Evolutionary conservation across 2,329 filamentous ascomycete genomes (phyloP).

Genomic region (Thelonectria rubi): DNA sequence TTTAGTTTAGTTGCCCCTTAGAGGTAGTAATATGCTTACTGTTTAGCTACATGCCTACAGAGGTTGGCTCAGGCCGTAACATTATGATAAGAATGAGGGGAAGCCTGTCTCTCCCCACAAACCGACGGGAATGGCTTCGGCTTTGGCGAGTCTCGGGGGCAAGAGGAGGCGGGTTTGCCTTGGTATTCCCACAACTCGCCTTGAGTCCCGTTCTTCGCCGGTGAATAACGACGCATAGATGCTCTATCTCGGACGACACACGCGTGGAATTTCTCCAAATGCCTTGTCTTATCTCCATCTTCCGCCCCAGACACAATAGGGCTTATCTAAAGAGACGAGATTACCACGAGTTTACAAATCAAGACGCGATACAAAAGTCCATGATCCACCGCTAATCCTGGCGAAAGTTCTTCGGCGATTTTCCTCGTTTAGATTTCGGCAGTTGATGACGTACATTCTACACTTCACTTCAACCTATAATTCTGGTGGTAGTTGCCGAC

Average conservation of each 20-base stretch:
- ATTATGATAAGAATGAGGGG: conserved; percentile 16
- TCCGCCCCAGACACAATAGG: neutral
- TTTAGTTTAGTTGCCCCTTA: neutral
- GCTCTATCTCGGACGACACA: neutral
- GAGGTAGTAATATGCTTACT: too few relatives aligned
- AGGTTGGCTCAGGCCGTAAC: neutral
- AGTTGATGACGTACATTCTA: neutral
- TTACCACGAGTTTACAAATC: neutral
- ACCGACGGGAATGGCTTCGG: conserved; percentile 7
- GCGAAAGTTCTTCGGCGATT: neutral
- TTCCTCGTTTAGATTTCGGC: neutral
- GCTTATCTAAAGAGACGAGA: neutral
- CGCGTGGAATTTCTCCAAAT: neutral
- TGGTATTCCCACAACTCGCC: neutral
- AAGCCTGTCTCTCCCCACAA: conserved; percentile 15
- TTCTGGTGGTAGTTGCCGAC: neutral
- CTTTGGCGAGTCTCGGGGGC: neutral
- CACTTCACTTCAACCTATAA: neutral
- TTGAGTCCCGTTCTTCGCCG: neutral
- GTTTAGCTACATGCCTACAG: neutral
- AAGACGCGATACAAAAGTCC: neutral
- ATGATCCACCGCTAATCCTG: neutral
- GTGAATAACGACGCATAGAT: neutral
- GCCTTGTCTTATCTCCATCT: neutral
- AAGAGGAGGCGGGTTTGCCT: neutral